Percentiles rank a stretch among this genome's conserved stretches.
phyloP scores from a whole-genome alignment of 2,329 filamentous ascomycete species.

The Ilyonectria destructans region DNA sequence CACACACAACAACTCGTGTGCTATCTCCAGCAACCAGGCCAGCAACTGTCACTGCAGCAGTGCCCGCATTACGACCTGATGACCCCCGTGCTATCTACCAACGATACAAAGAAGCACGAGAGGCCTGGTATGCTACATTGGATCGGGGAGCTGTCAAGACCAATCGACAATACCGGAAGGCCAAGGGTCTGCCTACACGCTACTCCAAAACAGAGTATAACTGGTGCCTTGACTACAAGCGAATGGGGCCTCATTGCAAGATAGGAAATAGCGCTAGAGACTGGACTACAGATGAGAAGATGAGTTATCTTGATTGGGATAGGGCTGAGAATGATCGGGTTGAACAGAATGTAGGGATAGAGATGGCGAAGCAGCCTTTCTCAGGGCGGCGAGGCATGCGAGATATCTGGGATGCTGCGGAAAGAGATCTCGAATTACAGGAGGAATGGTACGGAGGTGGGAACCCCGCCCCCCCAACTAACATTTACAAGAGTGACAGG shows the following conservation, averaged over 20 bases:
- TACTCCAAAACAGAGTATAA: background rate
- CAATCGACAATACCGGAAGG: background rate
- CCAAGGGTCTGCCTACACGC: background rate
- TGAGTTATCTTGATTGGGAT: no score
- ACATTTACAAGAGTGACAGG: background rate
- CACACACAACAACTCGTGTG: no score
- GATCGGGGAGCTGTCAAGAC: background rate
- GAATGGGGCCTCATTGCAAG: no score
- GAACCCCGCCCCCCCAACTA: background rate
- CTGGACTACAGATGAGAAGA: background rate
- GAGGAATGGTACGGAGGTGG: background rate
- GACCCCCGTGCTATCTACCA: no score
- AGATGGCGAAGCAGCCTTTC: background rate
- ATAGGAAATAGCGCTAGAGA: background rate
- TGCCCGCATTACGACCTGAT: no score
- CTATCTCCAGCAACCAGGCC: no score
- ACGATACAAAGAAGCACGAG: conserved; percentile 1
- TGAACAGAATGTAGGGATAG: no score
- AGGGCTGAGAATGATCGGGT: no score
- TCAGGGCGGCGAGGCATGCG: background rate
- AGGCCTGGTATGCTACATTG: conserved; percentile 10
- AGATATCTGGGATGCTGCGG: background rate
- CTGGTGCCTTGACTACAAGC: background rate
- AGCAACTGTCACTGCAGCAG: no score
- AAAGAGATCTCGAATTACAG: background rate